phyloP scores from a whole-genome alignment of 345 rosid species.

The Heritiera littoralis region DNA sequence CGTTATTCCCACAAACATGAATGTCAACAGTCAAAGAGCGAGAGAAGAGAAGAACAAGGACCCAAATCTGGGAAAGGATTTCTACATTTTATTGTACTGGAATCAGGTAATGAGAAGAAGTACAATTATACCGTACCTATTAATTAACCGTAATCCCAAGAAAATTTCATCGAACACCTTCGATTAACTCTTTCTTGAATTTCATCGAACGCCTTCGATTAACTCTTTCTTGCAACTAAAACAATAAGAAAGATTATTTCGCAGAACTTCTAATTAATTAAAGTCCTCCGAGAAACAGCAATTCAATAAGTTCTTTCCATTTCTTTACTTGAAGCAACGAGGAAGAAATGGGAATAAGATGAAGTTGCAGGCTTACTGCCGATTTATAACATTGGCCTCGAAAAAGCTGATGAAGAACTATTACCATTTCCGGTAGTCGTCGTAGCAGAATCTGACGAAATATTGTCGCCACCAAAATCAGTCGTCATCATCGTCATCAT shows the following conservation, averaged over 20 bases:
- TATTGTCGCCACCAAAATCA: constrained; percentile 42
- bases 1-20: neutral
- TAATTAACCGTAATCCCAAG: neutral
- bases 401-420: neutral
- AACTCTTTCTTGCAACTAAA: constrained; percentile 19
- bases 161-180: neutral
- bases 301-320: neutral
- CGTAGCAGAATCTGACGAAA: constrained; percentile 63
- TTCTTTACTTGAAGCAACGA: neutral
- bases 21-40: neutral
- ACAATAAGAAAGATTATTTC: neutral
- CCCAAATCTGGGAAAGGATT: neutral
- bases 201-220: neutral
- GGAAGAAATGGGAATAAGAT: neutral
- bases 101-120: neutral
- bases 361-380: neutral
- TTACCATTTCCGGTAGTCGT: constrained; percentile 20
- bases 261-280: neutral
- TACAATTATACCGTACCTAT: too few relatives aligned
- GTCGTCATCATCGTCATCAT: constrained; percentile 60
- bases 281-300: neutral
- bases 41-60: neutral
- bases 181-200: constrained; percentile 11
- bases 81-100: neutral
- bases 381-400: neutral